These are phyloP conservation scores for Ganoderma lingzhi DNA, from an alignment of 1,284 basidiomycete genomes.

Conservation along the genomic window DNA sequence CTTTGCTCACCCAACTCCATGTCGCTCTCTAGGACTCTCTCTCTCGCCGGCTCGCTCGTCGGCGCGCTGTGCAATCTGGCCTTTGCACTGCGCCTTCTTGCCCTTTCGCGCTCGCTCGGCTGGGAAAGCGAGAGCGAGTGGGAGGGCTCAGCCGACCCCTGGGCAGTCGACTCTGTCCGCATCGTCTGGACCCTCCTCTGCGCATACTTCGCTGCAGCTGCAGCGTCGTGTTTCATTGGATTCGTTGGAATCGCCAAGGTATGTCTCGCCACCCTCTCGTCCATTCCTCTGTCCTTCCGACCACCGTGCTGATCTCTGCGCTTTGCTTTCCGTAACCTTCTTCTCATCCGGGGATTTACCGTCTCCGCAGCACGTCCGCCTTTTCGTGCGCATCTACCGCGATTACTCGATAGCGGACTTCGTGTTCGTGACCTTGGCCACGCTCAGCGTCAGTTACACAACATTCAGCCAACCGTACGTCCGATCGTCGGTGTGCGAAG, in stretches of 20 bases:
- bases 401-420: slow-evolving; percentile 82
- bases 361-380: slow-evolving; percentile 53
- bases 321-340: not conserved
- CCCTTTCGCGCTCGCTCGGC: slow-evolving; percentile 65
- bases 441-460: slow-evolving; percentile 62
- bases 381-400: slow-evolving; percentile 68
- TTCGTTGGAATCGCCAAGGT: slow-evolving; percentile 76
- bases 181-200: slow-evolving; percentile 72
- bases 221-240: slow-evolving; percentile 66
- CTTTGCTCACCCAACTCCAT: slow-evolving; percentile 27
- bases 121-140: slow-evolving; percentile 78
- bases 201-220: slow-evolving; percentile 70
- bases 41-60: slow-evolving; percentile 61
- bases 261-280: slow-evolving; percentile 23
- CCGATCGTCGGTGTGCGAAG: slow-evolving; percentile 72
- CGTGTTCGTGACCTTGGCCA: slow-evolving; percentile 65
- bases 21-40: slow-evolving; percentile 54
- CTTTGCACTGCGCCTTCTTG: slow-evolving; percentile 62
- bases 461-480: slow-evolving; percentile 61
- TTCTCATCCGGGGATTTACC: not conserved
- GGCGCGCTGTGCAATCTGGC: slow-evolving; percentile 63
- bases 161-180: slow-evolving; percentile 67
- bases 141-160: slow-evolving; percentile 67
- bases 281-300: not conserved
- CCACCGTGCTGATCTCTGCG: not conserved